Percentiles rank a stretch among this genome's conserved stretches.
Conservation (phyloP, 192 early-diverging fungal species). For the Gryganskiella cystojenkinii region DNA sequence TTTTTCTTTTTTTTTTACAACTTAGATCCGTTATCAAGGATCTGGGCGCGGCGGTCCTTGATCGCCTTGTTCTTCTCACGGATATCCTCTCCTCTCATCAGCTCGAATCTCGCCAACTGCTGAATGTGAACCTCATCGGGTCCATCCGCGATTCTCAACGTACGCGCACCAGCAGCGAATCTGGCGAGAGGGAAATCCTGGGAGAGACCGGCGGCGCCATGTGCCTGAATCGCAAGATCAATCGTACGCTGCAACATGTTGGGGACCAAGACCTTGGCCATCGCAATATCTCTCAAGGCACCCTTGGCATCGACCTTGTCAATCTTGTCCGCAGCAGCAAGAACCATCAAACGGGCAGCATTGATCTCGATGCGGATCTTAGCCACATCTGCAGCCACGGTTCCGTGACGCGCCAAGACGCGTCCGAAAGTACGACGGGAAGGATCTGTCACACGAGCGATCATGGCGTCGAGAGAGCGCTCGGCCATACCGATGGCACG, state of each 20-base stretch:
- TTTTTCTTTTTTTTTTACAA: constrained; percentile 11
- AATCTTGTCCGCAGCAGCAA: constrained; percentile 89
- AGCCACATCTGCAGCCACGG: constrained; percentile 83
- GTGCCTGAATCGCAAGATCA: constrained; percentile 94
- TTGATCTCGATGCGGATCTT: constrained; percentile 90
- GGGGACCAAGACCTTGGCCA: constrained; percentile 94
- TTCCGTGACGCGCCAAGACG: constrained; percentile 82
- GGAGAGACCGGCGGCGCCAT: constrained; percentile 88
- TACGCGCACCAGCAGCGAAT: constrained; percentile 83
- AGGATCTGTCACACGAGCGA: constrained; percentile 80
- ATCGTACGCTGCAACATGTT: constrained; percentile 76
- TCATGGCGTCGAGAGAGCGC: constrained; percentile 86
- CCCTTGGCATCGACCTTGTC: constrained; percentile 87
- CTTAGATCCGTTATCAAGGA: constrained; percentile 17
- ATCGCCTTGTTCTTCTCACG: constrained; percentile 13
- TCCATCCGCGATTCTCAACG: constrained; percentile 90
- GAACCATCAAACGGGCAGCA: constrained; percentile 88
- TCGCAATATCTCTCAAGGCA: constrained; percentile 93
- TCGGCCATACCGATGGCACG: constrained; percentile 92
- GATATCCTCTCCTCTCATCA: constrained; percentile 62
- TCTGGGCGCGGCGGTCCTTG: constrained; percentile 14
- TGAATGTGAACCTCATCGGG: constrained; percentile 90
- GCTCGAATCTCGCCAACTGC: constrained; percentile 84
- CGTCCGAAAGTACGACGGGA: constrained; percentile 88
- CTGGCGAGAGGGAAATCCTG: constrained; percentile 86